These are phyloP conservation scores for Gracilariopsis chorda DNA, from an alignment of 23 red algal species.

Conservation along the genomic window DNA sequence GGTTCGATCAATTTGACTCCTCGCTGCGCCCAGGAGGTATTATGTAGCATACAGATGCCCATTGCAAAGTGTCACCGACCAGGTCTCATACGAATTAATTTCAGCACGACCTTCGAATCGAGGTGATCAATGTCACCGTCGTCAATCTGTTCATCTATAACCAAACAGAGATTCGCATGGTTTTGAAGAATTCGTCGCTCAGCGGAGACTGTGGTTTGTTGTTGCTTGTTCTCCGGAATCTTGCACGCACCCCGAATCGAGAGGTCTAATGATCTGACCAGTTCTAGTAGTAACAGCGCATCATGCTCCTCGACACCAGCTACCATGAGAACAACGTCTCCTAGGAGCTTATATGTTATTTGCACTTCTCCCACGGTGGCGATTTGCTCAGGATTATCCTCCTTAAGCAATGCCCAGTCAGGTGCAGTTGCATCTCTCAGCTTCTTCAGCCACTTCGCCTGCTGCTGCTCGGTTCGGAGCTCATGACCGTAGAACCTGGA, in stretches of 20 bases:
- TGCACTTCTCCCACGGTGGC: conserved; percentile 55
- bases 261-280: conserved; percentile 52
- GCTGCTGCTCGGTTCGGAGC: conserved; percentile 55
- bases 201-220: conserved; percentile 41
- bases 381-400: conserved; percentile 74
- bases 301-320: conserved; percentile 76
- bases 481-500: conserved; percentile 68
- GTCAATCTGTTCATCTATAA: conserved; percentile 78
- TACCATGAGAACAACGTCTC: conserved; percentile 71
- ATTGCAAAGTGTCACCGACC: conserved; percentile 42
- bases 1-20: too few relatives aligned
- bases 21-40: too few relatives aligned
- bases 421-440: conserved; percentile 64
- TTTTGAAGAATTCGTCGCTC: conserved; percentile 64
- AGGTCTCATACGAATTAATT: conserved; percentile 73
- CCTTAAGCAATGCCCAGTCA: conserved; percentile 62
- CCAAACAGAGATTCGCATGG: conserved; percentile 62
- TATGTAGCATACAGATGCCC: too few relatives aligned
- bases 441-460: conserved; percentile 69
- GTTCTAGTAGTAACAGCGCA: conserved; percentile 62
- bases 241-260: conserved; percentile 47
- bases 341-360: conserved; percentile 63
- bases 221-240: conserved; percentile 29
- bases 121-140: conserved; percentile 83
- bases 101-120: conserved; percentile 41